Conservation (phyloP, 2,329 filamentous ascomycete species). For the Talaromyces sp. region DNA sequence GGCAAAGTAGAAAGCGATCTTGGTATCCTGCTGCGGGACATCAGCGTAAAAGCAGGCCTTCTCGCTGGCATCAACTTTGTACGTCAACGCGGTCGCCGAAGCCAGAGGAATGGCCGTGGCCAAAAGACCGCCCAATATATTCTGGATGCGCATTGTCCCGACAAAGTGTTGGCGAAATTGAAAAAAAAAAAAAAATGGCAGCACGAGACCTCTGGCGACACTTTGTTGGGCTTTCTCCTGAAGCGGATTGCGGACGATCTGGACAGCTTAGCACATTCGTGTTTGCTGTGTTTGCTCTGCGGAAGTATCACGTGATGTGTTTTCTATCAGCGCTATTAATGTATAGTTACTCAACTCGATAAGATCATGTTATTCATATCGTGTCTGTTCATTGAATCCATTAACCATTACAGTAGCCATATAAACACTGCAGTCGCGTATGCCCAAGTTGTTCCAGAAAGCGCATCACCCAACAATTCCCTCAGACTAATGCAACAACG, state of each 20-base stretch:
- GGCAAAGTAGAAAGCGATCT: constrained; percentile 98
- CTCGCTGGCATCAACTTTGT: constrained; percentile 85
- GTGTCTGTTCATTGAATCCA: neutral
- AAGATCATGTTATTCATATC: neutral
- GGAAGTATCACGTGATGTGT: neutral
- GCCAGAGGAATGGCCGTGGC: constrained; percentile 67
- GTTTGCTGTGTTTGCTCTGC: constrained; percentile 11
- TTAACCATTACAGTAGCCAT: neutral
- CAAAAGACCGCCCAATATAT: constrained; percentile 63
- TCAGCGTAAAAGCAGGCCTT: constrained; percentile 91
- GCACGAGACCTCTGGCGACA: neutral
- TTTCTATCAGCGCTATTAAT: too few relatives aligned
- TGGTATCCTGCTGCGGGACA: constrained; percentile 72
- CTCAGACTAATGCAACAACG: neutral
- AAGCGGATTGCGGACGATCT: constrained; percentile 7
- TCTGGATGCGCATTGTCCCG: constrained; percentile 59
- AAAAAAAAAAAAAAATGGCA: neutral
- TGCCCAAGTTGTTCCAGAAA: neutral
- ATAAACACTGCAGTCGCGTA: neutral
- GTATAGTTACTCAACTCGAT: neutral
- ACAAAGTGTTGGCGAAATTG: neutral
- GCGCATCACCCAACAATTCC: neutral
- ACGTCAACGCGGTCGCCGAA: constrained; percentile 87
- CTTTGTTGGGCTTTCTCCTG: constrained; percentile 12
- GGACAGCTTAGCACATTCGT: constrained; percentile 11